Conservation (phyloP, 1,284 basidiomycete species). For the Erythrobasidium hasegawianum region DNA sequence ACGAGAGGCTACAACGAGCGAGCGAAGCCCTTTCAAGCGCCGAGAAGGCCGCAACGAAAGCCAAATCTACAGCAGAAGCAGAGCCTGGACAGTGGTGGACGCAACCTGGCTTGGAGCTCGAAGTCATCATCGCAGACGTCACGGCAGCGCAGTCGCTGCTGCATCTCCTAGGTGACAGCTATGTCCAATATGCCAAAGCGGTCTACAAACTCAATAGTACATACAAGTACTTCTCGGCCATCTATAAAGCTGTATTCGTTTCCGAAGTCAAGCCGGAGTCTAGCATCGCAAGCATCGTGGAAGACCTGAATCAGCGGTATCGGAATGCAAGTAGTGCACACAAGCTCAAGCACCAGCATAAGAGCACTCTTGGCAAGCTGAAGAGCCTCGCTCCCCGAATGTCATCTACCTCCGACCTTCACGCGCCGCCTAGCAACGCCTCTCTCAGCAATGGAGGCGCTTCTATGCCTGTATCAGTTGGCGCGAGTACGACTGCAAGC, state of each 20-base stretch:
- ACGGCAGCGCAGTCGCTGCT: constrained; percentile 39
- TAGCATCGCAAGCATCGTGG: constrained; percentile 36
- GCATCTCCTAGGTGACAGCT: constrained; percentile 41
- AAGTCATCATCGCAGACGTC: constrained; percentile 41
- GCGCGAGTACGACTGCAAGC: background rate
- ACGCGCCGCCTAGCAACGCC: background rate
- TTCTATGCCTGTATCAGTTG: constrained; percentile 13
- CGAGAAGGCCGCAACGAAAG: constrained; percentile 26
- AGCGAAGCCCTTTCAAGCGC: constrained; percentile 38
- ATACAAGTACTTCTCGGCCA: constrained; percentile 37
- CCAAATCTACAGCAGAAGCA: constrained; percentile 27
- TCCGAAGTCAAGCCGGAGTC: constrained; percentile 35
- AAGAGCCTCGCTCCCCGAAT: constrained; percentile 6
- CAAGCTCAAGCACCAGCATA: background rate
- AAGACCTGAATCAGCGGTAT: constrained; percentile 41
- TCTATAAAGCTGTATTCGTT: constrained; percentile 40
- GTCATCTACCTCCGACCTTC: constrained; percentile 5
- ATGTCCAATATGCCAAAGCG: constrained; percentile 37
- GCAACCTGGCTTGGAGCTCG: constrained; percentile 39
- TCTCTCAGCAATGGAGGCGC: background rate
- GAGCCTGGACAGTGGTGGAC: constrained; percentile 36
- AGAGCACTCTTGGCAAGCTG: constrained; percentile 2
- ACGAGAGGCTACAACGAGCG: constrained; percentile 34
- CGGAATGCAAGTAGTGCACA: background rate
- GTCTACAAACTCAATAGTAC: constrained; percentile 42